Base-by-base conservation (phyloP, 192 early-diverging fungal species). In the Backusella luteola region DNA sequence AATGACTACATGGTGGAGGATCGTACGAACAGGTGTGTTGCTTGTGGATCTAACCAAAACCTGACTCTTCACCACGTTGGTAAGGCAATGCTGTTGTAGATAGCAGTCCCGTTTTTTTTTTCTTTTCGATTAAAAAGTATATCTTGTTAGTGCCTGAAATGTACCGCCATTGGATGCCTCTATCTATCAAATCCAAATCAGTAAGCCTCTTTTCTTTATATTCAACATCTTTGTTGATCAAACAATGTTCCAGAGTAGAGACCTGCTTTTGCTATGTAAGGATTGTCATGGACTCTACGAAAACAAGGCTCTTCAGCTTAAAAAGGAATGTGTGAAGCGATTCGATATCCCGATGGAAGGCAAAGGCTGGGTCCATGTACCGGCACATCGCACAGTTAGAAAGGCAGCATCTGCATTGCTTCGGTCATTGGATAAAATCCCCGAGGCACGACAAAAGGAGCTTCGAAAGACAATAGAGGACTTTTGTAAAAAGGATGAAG, bases 91-190 rank as follows among this genome's bases (percentile, higher is more conserved):
- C n/a, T 21, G 53, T 59, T 59, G 23, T 59, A 74, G 1, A 41
- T 26, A 39, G 2, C 4, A 66, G 41, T 19, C 38, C 39, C 6
- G 34, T 46, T 6, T 0, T 26, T 29, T 23, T 41, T 6, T 2
- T n/a, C n/a, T 52, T 53, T 17, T 7, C 9, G 3, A 39, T 39
- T 39, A 39, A 39, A 38, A 66, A 23, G 6, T 69, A 44, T 34
- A 4, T 11, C 9, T 59, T n/a, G 17, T 6, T 69, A 77, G 77
- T 84, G 14, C 83, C 83, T 52, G 80, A 84, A n/a, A 81, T 84
- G 79, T 84, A 84, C 67, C 70, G 83, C 26, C 80, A 69, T 11
- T 75, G 67, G 41, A 84, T 84, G 83, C 83, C 83, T 15, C 26
- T 77, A 15, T 14, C 56, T 12, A 73, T 84, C 32, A 84, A 84